These are phyloP conservation scores for Telopea speciosissima DNA, from an alignment of 177 flowering plant genomes.

Conservation along the genomic window DNA sequence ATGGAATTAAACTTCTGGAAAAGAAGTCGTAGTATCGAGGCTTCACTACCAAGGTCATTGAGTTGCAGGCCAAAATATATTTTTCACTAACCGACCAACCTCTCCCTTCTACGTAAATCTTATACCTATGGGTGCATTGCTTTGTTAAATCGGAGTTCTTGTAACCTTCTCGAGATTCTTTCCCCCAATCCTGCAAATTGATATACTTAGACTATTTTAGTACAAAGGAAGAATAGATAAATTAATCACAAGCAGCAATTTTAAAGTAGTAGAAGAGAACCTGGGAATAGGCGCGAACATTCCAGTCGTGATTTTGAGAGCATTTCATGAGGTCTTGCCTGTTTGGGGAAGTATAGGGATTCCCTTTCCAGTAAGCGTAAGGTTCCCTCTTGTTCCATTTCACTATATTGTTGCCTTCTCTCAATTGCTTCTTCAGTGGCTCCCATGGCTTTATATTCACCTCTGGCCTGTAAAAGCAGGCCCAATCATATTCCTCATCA, in stretches of 20 bases:
- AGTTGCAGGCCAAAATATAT: constrained; percentile 17
- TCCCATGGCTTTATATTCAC: constrained; percentile 13
- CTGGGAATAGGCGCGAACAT: constrained; percentile 7
- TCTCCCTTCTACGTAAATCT: constrained; percentile 12
- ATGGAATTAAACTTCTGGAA: constrained; percentile 8
- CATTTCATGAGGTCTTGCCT: constrained; percentile 8
- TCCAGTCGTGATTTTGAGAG: constrained; percentile 11
- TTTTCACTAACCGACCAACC: constrained; percentile 18
- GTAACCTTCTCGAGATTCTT: constrained; percentile 2
- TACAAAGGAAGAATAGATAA: too few species aligned
- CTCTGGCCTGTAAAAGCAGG: constrained; percentile 6
- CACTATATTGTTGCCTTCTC: constrained; percentile 5
- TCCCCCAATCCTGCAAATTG: constrained; percentile 7
- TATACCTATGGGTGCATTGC: constrained; percentile 14
- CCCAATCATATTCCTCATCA: too few species aligned
- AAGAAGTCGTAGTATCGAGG: constrained; percentile 14
- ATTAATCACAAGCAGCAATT: too few species aligned
- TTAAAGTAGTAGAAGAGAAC: not conserved
- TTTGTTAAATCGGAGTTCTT: not conserved
- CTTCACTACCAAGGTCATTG: constrained; percentile 5
- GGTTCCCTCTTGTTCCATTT: constrained; percentile 14
- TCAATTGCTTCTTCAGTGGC: not conserved
- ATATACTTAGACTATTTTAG: too few species aligned
- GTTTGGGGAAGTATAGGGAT: not conserved
- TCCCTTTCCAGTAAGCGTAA: constrained; percentile 17